phyloP scores from a whole-genome alignment of 2,329 filamentous ascomycete genomes.

The Neophaeococcomyces mojaviensis region DNA sequence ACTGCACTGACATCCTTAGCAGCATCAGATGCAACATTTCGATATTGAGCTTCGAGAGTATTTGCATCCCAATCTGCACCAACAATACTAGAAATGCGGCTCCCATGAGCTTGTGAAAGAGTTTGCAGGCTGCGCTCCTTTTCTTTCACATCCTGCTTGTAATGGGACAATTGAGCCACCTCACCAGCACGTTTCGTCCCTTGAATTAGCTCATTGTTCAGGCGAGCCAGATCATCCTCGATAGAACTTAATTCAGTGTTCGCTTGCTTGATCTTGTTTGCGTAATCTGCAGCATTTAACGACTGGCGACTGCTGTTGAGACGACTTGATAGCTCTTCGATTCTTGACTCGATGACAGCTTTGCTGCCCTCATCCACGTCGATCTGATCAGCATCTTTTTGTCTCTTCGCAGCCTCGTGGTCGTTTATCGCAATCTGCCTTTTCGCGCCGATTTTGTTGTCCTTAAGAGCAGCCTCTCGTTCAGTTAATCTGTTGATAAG shows the following conservation, averaged over 20 bases:
- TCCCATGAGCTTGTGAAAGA: slow-evolving; percentile 64
- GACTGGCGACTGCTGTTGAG: slow-evolving; percentile 58
- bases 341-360: slow-evolving; percentile 65
- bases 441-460: slow-evolving; percentile 66
- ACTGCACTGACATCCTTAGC: slow-evolving; percentile 51
- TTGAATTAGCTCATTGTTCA: slow-evolving; percentile 75
- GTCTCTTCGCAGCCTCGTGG: slow-evolving; percentile 57
- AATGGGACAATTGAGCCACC: slow-evolving; percentile 72
- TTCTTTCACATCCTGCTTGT: slow-evolving; percentile 71
- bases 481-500: slow-evolving; percentile 67
- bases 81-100: slow-evolving; percentile 60
- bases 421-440: slow-evolving; percentile 69
- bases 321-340: slow-evolving; percentile 59
- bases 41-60: slow-evolving; percentile 64
- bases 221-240: slow-evolving; percentile 62
- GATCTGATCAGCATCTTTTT: slow-evolving; percentile 63
- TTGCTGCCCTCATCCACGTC: slow-evolving; percentile 79
- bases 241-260: slow-evolving; percentile 59
- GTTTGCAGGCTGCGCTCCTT: slow-evolving; percentile 69
- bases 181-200: slow-evolving; percentile 75
- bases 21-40: slow-evolving; percentile 43
- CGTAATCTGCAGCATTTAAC: slow-evolving; percentile 58
- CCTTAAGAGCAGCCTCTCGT: slow-evolving; percentile 61
- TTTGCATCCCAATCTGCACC: slow-evolving; percentile 60
- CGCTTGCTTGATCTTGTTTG: slow-evolving; percentile 60